Evolutionary conservation across 306 rosid genomes (phyloP), one percentile per base, ranked within the genome.

Genomic region (Inga oerstediana): DNA sequence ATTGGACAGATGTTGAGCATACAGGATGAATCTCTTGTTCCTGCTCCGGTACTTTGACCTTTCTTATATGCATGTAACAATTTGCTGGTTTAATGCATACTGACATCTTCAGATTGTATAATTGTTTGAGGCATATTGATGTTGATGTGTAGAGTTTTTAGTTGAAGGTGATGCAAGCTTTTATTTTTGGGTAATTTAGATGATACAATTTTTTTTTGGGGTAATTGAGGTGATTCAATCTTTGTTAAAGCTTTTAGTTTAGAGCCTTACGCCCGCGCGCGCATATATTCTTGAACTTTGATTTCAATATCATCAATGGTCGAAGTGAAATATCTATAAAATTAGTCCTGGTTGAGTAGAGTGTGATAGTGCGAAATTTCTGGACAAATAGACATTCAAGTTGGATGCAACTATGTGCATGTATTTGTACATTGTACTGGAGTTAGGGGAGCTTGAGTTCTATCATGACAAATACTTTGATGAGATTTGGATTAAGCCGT

Each of bases 1-100:
- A 88, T 96, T 72, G 99, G 98, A 11, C 99, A 96, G 92, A 96
- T 94, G 99, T 79, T 96, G 88, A 96, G 99, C 79, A 93, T 96
- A 85, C 98, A 96, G 85, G 99, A 93, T 45, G 98, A 96, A 56
- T 90, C 98, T 45, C 97, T 93, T 82, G 93, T 96, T 52, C 98
- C 99, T 80, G 87, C 97, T 84, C 98, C 97, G 90, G 98, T 95
- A 91, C n/a, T 85, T 46, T 75, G 43, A 15, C 64, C 10, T 69
- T 27, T 83, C 39, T 51, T 45, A 61, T 32, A 32, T 79, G 39
- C 82, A 52, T 54, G 54, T 72, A 12, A 24, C 37, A 59, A 14
- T 11, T 79, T 35, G 62, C 73, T 79, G 22, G 39, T 61, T 43
- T 81, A n/a, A n/a, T 58, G 74, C 13, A 44, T 72, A 6, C 34